Evolutionary conservation across 768 basidiomycete genomes (phyloP).

Genomic region (Hypholoma sublateritium): DNA sequence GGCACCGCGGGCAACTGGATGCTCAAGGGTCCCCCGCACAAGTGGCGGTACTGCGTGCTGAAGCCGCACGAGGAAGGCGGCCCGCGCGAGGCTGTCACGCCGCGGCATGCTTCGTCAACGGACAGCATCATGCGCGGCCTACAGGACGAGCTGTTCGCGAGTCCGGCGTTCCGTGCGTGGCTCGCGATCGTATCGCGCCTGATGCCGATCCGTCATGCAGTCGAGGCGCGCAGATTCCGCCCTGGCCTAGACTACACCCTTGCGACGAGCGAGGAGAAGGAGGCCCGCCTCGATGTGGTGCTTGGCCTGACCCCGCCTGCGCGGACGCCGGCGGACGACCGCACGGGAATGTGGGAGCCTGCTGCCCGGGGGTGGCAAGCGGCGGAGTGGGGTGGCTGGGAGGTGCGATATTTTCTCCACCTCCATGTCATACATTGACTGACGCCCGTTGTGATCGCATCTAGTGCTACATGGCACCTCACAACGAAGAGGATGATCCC

Average conservation of each 20-base stretch:
- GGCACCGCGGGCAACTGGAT: slow-evolving; percentile 66
- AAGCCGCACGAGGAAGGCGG: slow-evolving; percentile 34
- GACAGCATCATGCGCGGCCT: slow-evolving; percentile 63
- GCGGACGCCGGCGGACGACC: slow-evolving; percentile 27
- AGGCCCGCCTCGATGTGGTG: slow-evolving; percentile 82
- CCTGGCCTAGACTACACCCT: slow-evolving; percentile 95
- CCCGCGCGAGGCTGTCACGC: slow-evolving; percentile 45
- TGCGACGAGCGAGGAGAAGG: slow-evolving; percentile 81
- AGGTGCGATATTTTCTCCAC: slow-evolving; percentile 47
- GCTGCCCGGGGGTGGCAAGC: slow-evolving; percentile 55
- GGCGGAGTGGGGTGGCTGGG: slow-evolving; percentile 92
- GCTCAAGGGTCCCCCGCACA: slow-evolving; percentile 87
- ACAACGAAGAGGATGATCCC: slow-evolving; percentile 93
- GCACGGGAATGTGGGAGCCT: slow-evolving; percentile 3
- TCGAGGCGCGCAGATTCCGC: slow-evolving; percentile 86
- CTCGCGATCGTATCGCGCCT: slow-evolving; percentile 68
- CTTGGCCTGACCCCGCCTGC: slow-evolving; percentile 80
- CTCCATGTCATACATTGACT: not conserved
- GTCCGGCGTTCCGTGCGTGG: slow-evolving; percentile 90
- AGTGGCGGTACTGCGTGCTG: slow-evolving; percentile 88
- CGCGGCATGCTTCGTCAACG: slow-evolving; percentile 52
- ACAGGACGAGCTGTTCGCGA: slow-evolving; percentile 78
- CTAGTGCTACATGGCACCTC: slow-evolving; percentile 93
- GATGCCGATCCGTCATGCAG: slow-evolving; percentile 67
- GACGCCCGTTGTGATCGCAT: slow-evolving; percentile 6